Evolutionary conservation across 2,329 filamentous ascomycete species (phyloP).

Genomic region (Penicillium oxalicum): DNA sequence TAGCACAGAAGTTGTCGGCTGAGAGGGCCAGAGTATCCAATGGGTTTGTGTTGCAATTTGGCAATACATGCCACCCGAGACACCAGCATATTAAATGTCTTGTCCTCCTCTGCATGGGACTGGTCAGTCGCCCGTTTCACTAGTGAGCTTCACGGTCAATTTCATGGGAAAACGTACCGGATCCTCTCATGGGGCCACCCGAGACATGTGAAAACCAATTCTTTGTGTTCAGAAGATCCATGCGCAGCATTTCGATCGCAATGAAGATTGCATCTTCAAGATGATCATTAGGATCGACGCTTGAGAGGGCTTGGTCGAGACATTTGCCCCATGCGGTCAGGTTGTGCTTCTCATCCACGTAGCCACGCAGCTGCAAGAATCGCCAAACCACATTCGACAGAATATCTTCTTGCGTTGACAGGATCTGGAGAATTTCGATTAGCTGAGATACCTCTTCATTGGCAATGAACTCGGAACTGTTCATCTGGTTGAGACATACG

Average conservation of each 20-base stretch:
- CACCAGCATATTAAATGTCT: slow-evolving; percentile 70
- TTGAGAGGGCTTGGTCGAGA: slow-evolving; percentile 62
- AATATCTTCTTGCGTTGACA: slow-evolving; percentile 65
- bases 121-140: too few species aligned
- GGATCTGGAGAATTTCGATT: slow-evolving; percentile 24
- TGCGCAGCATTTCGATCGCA: slow-evolving; percentile 76
- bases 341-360: slow-evolving; percentile 70
- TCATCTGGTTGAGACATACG: slow-evolving; percentile 18
- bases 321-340: slow-evolving; percentile 81
- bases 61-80: slow-evolving; percentile 80
- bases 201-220: slow-evolving; percentile 56
- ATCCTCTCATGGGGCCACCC: slow-evolving; percentile 55
- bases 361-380: slow-evolving; percentile 82
- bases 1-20: slow-evolving; percentile 85
- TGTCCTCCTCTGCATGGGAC: slow-evolving; percentile 58
- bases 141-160: slow-evolving; percentile 21
- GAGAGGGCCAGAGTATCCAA: slow-evolving; percentile 90
- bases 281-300: slow-evolving; percentile 52
- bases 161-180: slow-evolving; percentile 31
- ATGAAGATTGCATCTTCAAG: slow-evolving; percentile 74
- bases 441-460: too few species aligned
- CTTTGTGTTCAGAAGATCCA: slow-evolving; percentile 69
- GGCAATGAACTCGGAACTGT: too few species aligned
- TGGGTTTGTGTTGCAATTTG: slow-evolving; percentile 72
- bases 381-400: slow-evolving; percentile 74